These are phyloP conservation scores for Boechera stricta DNA, from an alignment of 345 rosid species.

Conservation along the genomic window DNA sequence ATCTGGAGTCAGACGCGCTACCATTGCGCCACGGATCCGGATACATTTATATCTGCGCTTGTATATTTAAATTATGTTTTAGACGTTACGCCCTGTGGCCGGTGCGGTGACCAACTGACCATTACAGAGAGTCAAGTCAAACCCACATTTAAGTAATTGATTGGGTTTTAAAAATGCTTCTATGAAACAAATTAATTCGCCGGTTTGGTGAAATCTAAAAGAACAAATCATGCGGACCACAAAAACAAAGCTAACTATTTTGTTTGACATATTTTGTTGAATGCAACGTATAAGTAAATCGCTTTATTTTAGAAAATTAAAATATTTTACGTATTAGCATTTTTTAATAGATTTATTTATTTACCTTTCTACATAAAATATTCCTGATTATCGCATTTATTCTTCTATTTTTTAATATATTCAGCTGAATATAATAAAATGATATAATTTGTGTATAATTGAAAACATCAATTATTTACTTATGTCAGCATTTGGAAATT, in stretches of 20 bases:
- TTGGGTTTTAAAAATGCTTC: neutral
- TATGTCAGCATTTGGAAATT: too few relatives aligned
- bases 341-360: neutral
- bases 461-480: neutral
- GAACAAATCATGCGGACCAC: neutral
- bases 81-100: too few relatives aligned
- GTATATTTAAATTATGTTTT: neutral
- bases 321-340: neutral
- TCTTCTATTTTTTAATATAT: neutral
- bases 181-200: neutral
- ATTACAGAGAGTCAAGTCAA: constrained; percentile 27
- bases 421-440: neutral
- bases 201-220: too few relatives aligned
- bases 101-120: constrained; percentile 3
- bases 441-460: neutral
- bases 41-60: rapidly evolving
- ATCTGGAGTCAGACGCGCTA: constrained; percentile 99
- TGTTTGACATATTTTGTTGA: too few relatives aligned
- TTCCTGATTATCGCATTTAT: neutral
- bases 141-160: neutral
- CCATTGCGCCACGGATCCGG: constrained; percentile 97
- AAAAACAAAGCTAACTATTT: neutral
- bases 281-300: neutral
- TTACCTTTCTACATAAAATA: too few relatives aligned
- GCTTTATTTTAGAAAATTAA: neutral